These are phyloP conservation scores for Xylaria sp. DNA, from an alignment of 2,329 filamentous ascomycete species.

Conservation along the genomic window DNA sequence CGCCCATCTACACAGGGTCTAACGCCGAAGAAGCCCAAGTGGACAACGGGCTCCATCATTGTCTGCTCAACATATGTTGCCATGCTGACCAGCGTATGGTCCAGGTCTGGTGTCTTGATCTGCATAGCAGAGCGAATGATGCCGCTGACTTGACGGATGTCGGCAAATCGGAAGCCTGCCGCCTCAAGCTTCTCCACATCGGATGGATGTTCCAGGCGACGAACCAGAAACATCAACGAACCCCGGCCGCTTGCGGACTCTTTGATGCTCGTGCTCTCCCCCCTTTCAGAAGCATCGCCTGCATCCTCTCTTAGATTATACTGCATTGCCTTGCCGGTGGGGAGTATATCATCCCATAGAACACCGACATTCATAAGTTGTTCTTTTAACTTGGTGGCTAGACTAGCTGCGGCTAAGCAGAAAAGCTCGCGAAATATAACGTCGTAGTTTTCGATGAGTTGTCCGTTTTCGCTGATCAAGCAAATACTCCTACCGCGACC, in stretches of 20 bases:
- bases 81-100: slow-evolving; percentile 71
- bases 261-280: slow-evolving; percentile 31
- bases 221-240: slow-evolving; percentile 83
- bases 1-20: slow-evolving; percentile 61
- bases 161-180: slow-evolving; percentile 81
- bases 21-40: slow-evolving; percentile 68
- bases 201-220: slow-evolving; percentile 63
- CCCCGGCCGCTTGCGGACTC: slow-evolving; percentile 69
- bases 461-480: slow-evolving; percentile 63
- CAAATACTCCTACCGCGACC: slow-evolving; percentile 54
- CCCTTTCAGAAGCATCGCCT: slow-evolving; percentile 29
- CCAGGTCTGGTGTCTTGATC: slow-evolving; percentile 71
- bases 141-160: slow-evolving; percentile 72
- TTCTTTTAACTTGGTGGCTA: slow-evolving; percentile 73
- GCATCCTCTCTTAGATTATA: slow-evolving; percentile 19
- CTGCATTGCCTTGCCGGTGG: slow-evolving; percentile 62
- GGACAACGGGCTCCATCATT: slow-evolving; percentile 62
- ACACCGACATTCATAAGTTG: slow-evolving; percentile 71
- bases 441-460: slow-evolving; percentile 75
- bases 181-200: slow-evolving; percentile 74
- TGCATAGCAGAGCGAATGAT: slow-evolving; percentile 79
- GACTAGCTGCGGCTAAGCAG: slow-evolving; percentile 78
- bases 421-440: slow-evolving; percentile 84
- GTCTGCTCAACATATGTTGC: slow-evolving; percentile 63
- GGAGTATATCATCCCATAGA: slow-evolving; percentile 79